These are phyloP conservation scores for Vicia faba DNA, from an alignment of 306 rosid genomes.

Conservation along the genomic window DNA sequence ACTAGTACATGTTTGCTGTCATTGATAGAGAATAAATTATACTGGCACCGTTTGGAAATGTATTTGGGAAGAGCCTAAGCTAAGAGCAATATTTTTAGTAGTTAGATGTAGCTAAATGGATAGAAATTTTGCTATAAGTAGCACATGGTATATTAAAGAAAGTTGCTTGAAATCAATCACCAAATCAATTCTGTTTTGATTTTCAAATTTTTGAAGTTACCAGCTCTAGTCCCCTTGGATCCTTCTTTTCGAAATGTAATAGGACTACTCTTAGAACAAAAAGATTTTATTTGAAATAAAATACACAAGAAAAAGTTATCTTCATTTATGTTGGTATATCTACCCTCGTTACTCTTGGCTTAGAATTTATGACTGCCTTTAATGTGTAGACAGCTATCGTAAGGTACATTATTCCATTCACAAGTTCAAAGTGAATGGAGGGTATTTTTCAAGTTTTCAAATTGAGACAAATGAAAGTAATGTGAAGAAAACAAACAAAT, in stretches of 20 bases:
- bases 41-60: neutral
- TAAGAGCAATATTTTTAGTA: conserved; percentile 13
- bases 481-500: conserved; percentile 22
- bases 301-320: conserved; percentile 9
- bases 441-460: conserved; percentile 40
- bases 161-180: conserved; percentile 33
- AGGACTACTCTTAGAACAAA: neutral
- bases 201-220: conserved; percentile 22
- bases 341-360: conserved; percentile 38
- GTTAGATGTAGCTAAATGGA: conserved; percentile 14
- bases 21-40: conserved; percentile 16
- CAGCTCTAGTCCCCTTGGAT: conserved; percentile 21
- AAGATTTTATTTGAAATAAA: neutral
- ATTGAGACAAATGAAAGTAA: conserved; percentile 35
- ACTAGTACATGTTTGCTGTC: conserved; percentile 5
- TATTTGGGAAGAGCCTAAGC: neutral
- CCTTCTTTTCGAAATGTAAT: conserved; percentile 11
- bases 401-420: conserved; percentile 44
- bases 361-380: conserved; percentile 51
- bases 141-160: conserved; percentile 23
- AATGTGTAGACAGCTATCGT: conserved; percentile 40
- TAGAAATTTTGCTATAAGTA: neutral
- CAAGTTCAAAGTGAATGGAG: conserved; percentile 40
- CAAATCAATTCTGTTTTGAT: conserved; percentile 21
- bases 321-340: conserved; percentile 52